These are phyloP conservation scores for Alternaria atra DNA, from an alignment of 2,329 filamentous ascomycete species.

Conservation along the genomic window DNA sequence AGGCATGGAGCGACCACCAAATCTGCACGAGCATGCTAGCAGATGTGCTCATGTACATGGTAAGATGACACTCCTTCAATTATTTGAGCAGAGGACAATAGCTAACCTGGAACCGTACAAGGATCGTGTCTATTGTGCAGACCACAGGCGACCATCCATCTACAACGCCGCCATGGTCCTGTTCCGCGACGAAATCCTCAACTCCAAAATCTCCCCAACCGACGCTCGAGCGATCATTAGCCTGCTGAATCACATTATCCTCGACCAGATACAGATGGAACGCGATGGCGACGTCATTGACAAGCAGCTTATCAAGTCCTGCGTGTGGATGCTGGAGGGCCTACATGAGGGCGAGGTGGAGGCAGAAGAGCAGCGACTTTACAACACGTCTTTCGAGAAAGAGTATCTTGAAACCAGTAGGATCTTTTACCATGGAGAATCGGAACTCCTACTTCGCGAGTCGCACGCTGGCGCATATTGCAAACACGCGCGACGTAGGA, in stretches of 20 bases:
- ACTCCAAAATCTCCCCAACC: conserved; percentile 60
- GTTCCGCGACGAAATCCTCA: conserved; percentile 86
- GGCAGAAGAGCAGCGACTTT: conserved; percentile 80
- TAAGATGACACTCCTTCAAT: conserved; percentile 45
- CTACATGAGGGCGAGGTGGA: conserved; percentile 85
- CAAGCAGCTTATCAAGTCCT: conserved; percentile 80
- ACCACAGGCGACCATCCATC: conserved; percentile 77
- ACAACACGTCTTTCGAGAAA: conserved; percentile 82
- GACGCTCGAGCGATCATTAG: conserved; percentile 68
- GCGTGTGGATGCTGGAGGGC: conserved; percentile 87
- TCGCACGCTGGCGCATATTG: conserved; percentile 86
- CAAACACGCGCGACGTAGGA: conserved; percentile 74
- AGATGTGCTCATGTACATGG: conserved; percentile 96
- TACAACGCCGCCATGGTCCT: conserved; percentile 85
- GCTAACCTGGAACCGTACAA: conserved; percentile 44
- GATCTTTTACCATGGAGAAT: conserved; percentile 79
- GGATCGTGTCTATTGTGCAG: conserved; percentile 83
- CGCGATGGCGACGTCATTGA: conserved; percentile 89
- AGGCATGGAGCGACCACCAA: conserved; percentile 88
- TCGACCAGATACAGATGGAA: conserved; percentile 94
- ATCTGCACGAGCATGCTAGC: conserved; percentile 96
- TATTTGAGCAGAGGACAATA: background rate
- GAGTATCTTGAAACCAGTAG: conserved; percentile 76
- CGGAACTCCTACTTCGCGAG: conserved; percentile 75
- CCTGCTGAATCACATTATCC: conserved; percentile 80